Evolutionary conservation across 2,329 filamentous ascomycete genomes (phyloP).

Genomic region (Diplocarpon mali): DNA sequence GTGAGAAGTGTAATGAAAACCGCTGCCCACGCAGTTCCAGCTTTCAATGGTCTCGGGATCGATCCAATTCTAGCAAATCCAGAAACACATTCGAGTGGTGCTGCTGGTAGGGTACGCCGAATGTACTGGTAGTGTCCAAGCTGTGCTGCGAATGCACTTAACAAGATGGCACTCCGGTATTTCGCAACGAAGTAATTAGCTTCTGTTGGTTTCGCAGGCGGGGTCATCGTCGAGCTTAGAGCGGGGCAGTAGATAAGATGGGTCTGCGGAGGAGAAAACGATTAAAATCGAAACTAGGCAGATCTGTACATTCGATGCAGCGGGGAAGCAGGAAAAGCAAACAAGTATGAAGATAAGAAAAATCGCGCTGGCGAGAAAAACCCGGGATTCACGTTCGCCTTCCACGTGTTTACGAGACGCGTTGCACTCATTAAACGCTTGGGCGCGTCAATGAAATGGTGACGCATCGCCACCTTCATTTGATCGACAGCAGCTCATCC

Average conservation of each 20-base stretch:
- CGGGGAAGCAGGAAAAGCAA: no score
- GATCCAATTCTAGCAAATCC: slow-evolving; percentile 2
- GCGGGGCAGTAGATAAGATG: slow-evolving; percentile 2
- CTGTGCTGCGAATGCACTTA: slow-evolving; percentile 17
- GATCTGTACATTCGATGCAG: no score
- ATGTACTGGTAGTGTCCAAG: slow-evolving; percentile 20
- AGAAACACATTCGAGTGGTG: slow-evolving; percentile 6
- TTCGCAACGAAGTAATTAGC: slow-evolving; percentile 17
- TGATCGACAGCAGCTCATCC: no score
- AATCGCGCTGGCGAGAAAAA: no score
- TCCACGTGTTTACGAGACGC: not conserved
- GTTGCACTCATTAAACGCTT: no score
- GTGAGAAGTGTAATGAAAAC: slow-evolving; percentile 21
- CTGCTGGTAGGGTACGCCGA: slow-evolving; percentile 7
- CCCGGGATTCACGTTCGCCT: not conserved
- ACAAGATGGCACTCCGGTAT: slow-evolving; percentile 17
- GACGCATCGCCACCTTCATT: no score
- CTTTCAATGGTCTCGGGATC: slow-evolving; percentile 16
- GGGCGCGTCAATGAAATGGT: no score
- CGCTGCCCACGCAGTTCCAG: slow-evolving; percentile 20
- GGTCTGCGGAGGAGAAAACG: slow-evolving; percentile 6
- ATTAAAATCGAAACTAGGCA: no score
- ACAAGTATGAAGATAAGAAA: no score
- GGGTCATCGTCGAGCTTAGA: slow-evolving; percentile 11
- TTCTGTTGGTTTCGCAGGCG: slow-evolving; percentile 10